Conservation (phyloP, 768 basidiomycete species). For the Leccinum variicolor region DNA sequence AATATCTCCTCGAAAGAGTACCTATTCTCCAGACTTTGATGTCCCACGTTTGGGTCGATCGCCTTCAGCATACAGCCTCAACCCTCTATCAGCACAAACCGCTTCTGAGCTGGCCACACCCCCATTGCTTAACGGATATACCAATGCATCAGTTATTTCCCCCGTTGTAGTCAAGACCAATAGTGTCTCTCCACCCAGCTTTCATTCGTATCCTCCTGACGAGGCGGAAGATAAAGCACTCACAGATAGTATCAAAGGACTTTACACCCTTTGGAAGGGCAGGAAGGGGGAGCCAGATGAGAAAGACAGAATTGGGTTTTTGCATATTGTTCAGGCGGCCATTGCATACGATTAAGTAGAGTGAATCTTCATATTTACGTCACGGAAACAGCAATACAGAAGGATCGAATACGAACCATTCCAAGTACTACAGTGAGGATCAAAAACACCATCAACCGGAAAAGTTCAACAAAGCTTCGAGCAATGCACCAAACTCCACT, state of each 20-base stretch:
- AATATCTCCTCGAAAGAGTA: constrained; percentile 25
- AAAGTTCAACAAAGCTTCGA: constrained; percentile 11
- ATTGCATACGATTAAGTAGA: constrained; percentile 16
- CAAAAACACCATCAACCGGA: neutral
- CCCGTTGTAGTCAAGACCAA: constrained; percentile 13
- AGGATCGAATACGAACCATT: neutral
- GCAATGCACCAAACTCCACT: constrained; percentile 21
- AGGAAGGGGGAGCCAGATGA: constrained; percentile 20
- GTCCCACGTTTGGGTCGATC: constrained; percentile 7
- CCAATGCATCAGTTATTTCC: constrained; percentile 13
- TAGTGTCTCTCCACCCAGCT: constrained; percentile 6
- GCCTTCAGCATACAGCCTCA: constrained; percentile 4
- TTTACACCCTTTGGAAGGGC: constrained; percentile 60
- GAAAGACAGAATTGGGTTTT: constrained; percentile 28
- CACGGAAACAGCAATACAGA: neutral
- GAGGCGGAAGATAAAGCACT: constrained; percentile 39
- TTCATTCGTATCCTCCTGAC: neutral
- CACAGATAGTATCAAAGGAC: constrained; percentile 48
- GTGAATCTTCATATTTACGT: neutral
- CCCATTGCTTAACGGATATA: constrained; percentile 7
- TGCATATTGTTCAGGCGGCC: constrained; percentile 34
- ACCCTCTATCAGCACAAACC: constrained; percentile 15
- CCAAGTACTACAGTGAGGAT: neutral
- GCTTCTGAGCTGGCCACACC: constrained; percentile 26
- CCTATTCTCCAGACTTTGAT: constrained; percentile 5